These are phyloP conservation scores for Nigrospora osmanthi DNA, from an alignment of 2,329 filamentous ascomycete species.

Conservation along the genomic window DNA sequence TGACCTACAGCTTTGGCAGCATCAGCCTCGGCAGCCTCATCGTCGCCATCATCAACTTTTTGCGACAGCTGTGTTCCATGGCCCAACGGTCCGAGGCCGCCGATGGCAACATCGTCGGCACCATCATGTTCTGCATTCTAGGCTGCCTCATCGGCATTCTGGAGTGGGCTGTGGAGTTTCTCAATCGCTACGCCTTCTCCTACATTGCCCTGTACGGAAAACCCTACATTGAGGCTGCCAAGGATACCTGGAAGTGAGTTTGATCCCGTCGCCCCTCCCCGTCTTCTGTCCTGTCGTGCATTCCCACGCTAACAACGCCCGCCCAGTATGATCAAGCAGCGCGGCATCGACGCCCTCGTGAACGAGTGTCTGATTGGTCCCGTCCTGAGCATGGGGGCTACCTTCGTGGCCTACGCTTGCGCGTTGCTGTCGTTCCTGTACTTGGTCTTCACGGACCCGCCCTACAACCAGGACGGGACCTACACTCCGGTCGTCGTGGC, in stretches of 20 bases:
- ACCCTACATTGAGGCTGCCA: conserved; percentile 76
- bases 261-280: neutral
- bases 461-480: conserved; percentile 60
- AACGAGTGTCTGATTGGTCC: conserved; percentile 80
- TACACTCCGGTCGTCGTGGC: conserved; percentile 58
- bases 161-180: conserved; percentile 79
- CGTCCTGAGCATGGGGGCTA: conserved; percentile 45
- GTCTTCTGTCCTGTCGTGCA: neutral
- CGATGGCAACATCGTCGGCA: conserved; percentile 61
- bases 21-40: conserved; percentile 81
- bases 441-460: conserved; percentile 70
- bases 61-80: conserved; percentile 76
- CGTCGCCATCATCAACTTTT: conserved; percentile 78
- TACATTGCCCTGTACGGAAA: conserved; percentile 93
- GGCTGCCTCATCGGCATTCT: conserved; percentile 70
- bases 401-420: conserved; percentile 78
- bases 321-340: conserved; percentile 74
- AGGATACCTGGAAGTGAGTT: conserved; percentile 69
- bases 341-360: conserved; percentile 82
- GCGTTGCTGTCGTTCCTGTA: conserved; percentile 83
- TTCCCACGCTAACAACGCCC: neutral
- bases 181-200: conserved; percentile 89
- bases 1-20: conserved; percentile 89
- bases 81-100: conserved; percentile 58
- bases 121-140: conserved; percentile 61